Base-by-base conservation (phyloP, 2,329 filamentous ascomycete genomes). In the Arthrobotrys sinensis region DNA sequence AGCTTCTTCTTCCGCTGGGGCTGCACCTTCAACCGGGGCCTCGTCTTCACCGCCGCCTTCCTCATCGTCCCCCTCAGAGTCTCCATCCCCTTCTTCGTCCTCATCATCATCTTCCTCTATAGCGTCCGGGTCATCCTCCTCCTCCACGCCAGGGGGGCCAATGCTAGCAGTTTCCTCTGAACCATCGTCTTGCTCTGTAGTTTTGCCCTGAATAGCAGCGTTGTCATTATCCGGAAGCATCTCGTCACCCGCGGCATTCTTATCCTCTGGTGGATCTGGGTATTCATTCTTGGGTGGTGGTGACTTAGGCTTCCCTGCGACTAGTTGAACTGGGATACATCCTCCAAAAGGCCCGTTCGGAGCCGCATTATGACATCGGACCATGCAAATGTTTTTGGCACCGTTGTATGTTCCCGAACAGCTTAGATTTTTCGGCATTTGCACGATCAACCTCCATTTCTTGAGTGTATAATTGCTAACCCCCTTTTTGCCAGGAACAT, bases 301-400 rank as follows among this genome's bases (percentile, higher is more conserved):
- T 1, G 34, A 19, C 4, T 32, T 5, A 3, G 60, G 69, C 21
- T 57, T 65, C 1, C 7, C 21, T 19, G 34, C 12, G 6, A 84
- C 83, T 81, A 90, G 89, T 82, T 89, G 87, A 16, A 90, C 86
- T 1, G 88, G 84, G 82, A 90, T 87, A 83, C 89, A 90, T 63
- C 88, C 87, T 45, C 87, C 87, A 69, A 90, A 90, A 11, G 88
- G 88, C 3, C 88, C 88, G 8, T 88, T 88, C 2, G 87, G 83
- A 3, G 88, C 87, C 70, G 87, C 88, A 84, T 90, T 90, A 19
- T 88, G 85, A 85, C 89, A 90, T 40, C 89, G 86, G 19, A 90
- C 85, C 0, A 88, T 90, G 85, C 88, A 89, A 45, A 89, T 69
- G 55, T 72, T 70, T 7, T 60, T 62, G 43, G 32, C 55, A 12